Evolutionary conservation across 1,284 basidiomycete genomes (phyloP).

Genomic region (Fomitopsis pinicola): DNA sequence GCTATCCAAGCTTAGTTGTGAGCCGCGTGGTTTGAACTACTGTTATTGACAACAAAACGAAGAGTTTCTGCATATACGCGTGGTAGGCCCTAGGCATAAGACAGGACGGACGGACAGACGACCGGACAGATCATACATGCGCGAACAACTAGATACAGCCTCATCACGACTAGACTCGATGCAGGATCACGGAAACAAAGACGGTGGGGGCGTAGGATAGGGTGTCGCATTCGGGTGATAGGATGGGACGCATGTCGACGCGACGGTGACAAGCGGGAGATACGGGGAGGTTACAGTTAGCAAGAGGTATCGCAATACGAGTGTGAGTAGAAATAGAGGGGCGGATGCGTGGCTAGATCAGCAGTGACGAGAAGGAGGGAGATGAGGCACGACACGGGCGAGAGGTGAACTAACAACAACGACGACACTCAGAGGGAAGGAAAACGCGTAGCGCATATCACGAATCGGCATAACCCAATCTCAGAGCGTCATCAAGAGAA

Average conservation of each 20-base stretch:
- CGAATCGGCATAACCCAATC: neutral
- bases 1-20: neutral
- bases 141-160: neutral
- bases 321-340: neutral
- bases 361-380: neutral
- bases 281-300: neutral
- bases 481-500: neutral
- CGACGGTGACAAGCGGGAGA: neutral
- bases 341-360: neutral
- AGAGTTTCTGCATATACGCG: neutral
- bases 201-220: neutral
- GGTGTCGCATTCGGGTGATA: neutral
- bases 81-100: neutral
- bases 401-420: too few relatives aligned
- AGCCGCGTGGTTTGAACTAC: neutral
- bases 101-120: neutral
- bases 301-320: conserved; percentile 2
- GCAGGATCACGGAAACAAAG: neutral
- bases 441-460: neutral
- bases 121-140: neutral
- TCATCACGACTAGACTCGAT: neutral
- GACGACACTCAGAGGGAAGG: neutral
- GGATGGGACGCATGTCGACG: neutral
- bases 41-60: neutral
- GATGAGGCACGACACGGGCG: neutral